Conservation (phyloP, 305 asterid species). For the Fraxinus velutina region DNA sequence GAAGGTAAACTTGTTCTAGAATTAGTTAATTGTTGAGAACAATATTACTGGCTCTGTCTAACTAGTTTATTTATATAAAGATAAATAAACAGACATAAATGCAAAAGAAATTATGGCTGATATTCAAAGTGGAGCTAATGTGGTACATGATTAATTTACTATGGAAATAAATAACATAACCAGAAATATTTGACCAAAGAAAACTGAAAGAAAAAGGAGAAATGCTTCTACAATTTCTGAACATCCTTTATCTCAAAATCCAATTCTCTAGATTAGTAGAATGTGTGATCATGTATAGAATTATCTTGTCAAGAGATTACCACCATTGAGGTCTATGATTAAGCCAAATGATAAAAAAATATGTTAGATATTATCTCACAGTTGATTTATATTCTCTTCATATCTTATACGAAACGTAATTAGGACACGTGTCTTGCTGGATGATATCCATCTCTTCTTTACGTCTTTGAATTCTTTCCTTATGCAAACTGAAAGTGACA, state of each 20-base stretch:
- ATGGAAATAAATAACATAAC: neutral
- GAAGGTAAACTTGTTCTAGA: neutral
- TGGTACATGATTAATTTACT: neutral
- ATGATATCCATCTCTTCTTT: neutral
- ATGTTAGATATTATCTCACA: neutral
- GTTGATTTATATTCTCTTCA: neutral
- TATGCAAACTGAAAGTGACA: neutral
- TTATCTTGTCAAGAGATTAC: neutral
- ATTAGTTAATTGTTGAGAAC: neutral
- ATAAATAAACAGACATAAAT: neutral
- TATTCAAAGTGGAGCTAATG: neutral
- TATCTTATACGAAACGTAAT: neutral
- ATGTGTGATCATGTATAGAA: neutral
- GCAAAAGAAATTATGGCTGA: neutral
- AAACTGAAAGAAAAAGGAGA: neutral
- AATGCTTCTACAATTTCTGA: neutral
- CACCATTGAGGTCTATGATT: neutral
- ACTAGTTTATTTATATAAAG: neutral
- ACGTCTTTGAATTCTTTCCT: neutral
- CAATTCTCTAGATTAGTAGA: neutral
- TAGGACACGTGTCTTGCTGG: neutral
- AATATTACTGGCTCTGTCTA: neutral
- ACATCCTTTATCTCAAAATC: neutral
- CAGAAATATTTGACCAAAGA: neutral
- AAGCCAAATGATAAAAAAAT: neutral